Conservation (phyloP, 2,329 filamentous ascomycete genomes). For the Trichoderma semiorbis region DNA sequence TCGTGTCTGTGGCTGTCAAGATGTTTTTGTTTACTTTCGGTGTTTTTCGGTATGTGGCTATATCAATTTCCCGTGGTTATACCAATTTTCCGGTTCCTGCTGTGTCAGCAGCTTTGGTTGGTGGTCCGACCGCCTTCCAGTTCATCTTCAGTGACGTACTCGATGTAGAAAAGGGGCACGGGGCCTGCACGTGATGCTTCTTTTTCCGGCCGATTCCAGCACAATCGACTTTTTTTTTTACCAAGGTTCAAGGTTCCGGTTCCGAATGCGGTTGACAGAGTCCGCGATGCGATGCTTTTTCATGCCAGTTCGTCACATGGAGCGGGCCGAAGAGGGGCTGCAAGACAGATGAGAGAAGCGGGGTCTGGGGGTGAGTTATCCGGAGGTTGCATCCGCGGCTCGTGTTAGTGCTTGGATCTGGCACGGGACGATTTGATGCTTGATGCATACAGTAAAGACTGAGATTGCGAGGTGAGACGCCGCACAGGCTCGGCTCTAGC, state of each 20-base stretch:
- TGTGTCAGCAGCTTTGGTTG: background rate
- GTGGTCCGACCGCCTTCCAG: background rate
- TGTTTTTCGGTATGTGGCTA: background rate
- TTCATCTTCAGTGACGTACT: background rate
- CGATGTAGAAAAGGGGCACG: background rate
- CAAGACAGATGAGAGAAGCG: background rate
- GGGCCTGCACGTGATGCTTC: background rate
- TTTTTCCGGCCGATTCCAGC: background rate
- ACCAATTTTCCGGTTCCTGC: background rate
- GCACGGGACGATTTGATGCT: background rate
- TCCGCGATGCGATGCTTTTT: background rate
- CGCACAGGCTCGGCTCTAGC: background rate
- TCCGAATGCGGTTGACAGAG: background rate
- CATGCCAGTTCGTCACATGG: background rate
- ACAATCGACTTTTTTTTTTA: too few species aligned
- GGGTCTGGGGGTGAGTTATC: background rate
- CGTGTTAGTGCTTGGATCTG: background rate
- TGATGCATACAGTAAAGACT: background rate
- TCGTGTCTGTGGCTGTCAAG: background rate
- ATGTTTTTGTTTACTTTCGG: background rate
- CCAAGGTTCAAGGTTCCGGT: too few species aligned
- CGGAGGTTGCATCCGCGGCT: slow-evolving; percentile 7
- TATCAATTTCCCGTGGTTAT: background rate
- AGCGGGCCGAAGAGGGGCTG: background rate
- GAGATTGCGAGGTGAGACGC: background rate